Evolutionary conservation across 1,139 yeast genomes (phyloP).

Genomic region (Trichomonascaceae sp.): DNA sequence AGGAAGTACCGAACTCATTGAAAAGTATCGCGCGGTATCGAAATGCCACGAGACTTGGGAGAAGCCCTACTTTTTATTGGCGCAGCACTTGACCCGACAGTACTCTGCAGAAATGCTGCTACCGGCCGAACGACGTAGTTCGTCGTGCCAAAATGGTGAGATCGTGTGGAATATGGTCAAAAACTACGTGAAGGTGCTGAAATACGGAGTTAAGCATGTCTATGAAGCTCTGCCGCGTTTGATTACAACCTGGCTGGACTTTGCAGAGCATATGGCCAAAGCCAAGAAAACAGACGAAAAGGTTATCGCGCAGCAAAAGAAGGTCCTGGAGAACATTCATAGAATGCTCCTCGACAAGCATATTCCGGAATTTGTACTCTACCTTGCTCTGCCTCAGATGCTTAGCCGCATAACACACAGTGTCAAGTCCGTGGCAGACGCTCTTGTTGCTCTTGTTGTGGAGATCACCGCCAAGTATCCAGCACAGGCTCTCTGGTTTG

Average conservation of each 20-base stretch:
- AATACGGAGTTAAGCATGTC: slow-evolving; percentile 53
- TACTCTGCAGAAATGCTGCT: slow-evolving; percentile 45
- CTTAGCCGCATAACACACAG: slow-evolving; percentile 65
- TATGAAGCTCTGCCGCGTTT: slow-evolving; percentile 84
- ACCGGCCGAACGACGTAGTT: slow-evolving; percentile 24
- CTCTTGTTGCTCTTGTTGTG: slow-evolving; percentile 44
- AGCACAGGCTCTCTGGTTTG: slow-evolving; percentile 72
- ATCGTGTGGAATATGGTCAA: slow-evolving; percentile 53
- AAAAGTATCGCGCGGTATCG: slow-evolving; percentile 52
- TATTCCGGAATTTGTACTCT: slow-evolving; percentile 58
- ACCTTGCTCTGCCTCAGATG: slow-evolving; percentile 75
- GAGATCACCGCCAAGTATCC: slow-evolving; percentile 57
- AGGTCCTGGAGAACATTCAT: slow-evolving; percentile 3
- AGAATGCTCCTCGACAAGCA: slow-evolving; percentile 16
- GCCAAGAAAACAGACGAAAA: slow-evolving; percentile 8
- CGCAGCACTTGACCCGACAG: slow-evolving; percentile 65
- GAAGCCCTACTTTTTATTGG: slow-evolving; percentile 68
- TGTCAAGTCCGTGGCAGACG: slow-evolving; percentile 41
- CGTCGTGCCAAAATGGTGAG: slow-evolving; percentile 37
- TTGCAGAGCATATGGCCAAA: slow-evolving; percentile 34
- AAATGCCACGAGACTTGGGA: slow-evolving; percentile 55
- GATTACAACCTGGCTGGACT: slow-evolving; percentile 85
- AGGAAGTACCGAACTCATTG: slow-evolving; percentile 58
- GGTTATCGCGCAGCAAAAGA: slow-evolving; percentile 10
- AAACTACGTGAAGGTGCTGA: slow-evolving; percentile 54